Conservation (phyloP, 192 early-diverging fungal genomes). For the Coemansia erecta region DNA sequence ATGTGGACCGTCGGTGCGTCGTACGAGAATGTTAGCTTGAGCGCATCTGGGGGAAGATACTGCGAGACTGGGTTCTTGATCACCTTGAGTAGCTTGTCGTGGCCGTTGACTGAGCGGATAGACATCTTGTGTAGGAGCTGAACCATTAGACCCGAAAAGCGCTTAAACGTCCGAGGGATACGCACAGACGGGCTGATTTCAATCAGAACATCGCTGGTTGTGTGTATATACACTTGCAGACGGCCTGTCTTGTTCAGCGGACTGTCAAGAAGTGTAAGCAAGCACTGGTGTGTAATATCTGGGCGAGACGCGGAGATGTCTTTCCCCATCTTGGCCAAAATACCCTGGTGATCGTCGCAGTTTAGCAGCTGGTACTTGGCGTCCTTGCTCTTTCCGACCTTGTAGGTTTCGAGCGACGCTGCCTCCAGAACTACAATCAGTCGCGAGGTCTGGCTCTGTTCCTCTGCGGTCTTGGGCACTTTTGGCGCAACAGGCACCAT, state of each 20-base stretch:
- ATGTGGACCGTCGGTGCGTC: slow-evolving; percentile 83
- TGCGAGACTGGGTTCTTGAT: slow-evolving; percentile 98
- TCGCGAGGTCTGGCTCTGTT: slow-evolving; percentile 74
- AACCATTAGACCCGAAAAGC: slow-evolving; percentile 98
- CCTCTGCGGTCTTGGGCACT: slow-evolving; percentile 73
- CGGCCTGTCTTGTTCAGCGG: slow-evolving; percentile 98
- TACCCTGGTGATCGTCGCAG: slow-evolving; percentile 92
- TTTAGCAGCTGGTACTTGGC: slow-evolving; percentile 87
- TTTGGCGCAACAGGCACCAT: slow-evolving; percentile 65
- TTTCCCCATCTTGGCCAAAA: slow-evolving; percentile 80
- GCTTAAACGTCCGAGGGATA: slow-evolving; percentile 99
- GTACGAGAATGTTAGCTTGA: slow-evolving; percentile 74
- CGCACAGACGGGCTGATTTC: slow-evolving; percentile 97
- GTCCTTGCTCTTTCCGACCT: slow-evolving; percentile 75
- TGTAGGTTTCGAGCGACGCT: slow-evolving; percentile 89
- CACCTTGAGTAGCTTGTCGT: slow-evolving; percentile 91
- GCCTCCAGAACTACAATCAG: slow-evolving; percentile 92
- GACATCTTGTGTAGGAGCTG: slow-evolving; percentile 97
- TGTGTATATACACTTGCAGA: slow-evolving; percentile 98
- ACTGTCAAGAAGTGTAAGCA: slow-evolving; percentile 93
- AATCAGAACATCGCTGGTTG: slow-evolving; percentile 89
- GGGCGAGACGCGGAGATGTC: slow-evolving; percentile 81
- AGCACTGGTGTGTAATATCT: slow-evolving; percentile 97
- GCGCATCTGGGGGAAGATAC: slow-evolving; percentile 79
- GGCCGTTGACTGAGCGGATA: slow-evolving; percentile 88